phyloP scores from a whole-genome alignment of 1,284 basidiomycete genomes.

The Ceratobasidium sp. region DNA sequence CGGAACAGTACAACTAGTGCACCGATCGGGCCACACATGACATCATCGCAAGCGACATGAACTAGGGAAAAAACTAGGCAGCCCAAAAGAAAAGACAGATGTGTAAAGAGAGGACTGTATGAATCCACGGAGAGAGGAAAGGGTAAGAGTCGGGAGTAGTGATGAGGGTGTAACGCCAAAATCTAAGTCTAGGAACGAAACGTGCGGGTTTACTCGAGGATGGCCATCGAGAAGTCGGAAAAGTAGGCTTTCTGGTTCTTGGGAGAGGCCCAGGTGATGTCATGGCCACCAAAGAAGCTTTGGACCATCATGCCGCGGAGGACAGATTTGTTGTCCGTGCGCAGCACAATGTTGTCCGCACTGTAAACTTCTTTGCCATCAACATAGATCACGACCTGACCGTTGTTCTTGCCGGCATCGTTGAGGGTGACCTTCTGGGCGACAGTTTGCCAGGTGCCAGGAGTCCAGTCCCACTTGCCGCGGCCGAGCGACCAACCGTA shows the following conservation, averaged over 20 bases:
- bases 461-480: constrained; percentile 56
- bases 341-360: constrained; percentile 54
- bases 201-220: background rate
- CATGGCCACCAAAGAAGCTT: constrained; percentile 67
- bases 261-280: constrained; percentile 61
- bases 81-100: too few relatives aligned
- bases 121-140: too few relatives aligned
- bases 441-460: constrained; percentile 63
- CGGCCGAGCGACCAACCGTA: constrained; percentile 67
- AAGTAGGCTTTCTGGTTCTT: constrained; percentile 70
- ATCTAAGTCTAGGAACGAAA: background rate
- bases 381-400: constrained; percentile 39
- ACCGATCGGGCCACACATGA: too few relatives aligned
- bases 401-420: constrained; percentile 51
- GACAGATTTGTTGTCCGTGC: constrained; percentile 51
- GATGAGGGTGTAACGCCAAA: background rate
- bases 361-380: constrained; percentile 60
- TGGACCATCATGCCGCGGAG: constrained; percentile 69
- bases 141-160: too few relatives aligned
- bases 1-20: too few relatives aligned
- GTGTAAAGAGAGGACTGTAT: too few relatives aligned
- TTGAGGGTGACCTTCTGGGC: constrained; percentile 70
- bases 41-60: too few relatives aligned
- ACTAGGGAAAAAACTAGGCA: too few relatives aligned
- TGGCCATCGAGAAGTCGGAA: constrained; percentile 57